Evolutionary conservation across 805 yeast species (phyloP).

Genomic region (Cyberlindnera amylophila): DNA sequence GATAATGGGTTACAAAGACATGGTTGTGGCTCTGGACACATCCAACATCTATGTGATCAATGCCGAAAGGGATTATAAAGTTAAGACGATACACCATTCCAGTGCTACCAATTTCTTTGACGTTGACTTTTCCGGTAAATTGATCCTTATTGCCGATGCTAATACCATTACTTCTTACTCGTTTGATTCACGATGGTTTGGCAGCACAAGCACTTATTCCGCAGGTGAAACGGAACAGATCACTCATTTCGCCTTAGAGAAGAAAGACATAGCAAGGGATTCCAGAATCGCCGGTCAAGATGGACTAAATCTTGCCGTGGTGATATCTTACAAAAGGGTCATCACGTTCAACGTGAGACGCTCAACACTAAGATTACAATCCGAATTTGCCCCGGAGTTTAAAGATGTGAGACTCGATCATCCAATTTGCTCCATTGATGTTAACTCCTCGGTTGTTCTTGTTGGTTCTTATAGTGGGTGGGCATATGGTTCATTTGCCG

Average conservation of each 20-base stretch:
- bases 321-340: conserved; percentile 12
- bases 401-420: not conserved
- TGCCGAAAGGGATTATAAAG: not conserved
- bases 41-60: conserved; percentile 8
- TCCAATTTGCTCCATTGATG: conserved; percentile 19
- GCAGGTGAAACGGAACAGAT: conserved; percentile 11
- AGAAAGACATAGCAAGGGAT: conserved; percentile 7
- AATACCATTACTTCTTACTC: conserved; percentile 10
- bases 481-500: conserved; percentile 8
- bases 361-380: conserved; percentile 1
- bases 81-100: conserved; percentile 6
- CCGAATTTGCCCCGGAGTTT: conserved; percentile 4
- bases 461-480: conserved; percentile 25
- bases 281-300: conserved; percentile 25
- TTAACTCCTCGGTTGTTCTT: conserved; percentile 22
- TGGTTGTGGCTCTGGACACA: conserved; percentile 11
- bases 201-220: conserved; percentile 5
- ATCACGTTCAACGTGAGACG: conserved; percentile 18
- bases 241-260: conserved; percentile 17
- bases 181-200: conserved; percentile 14
- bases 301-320: conserved; percentile 25
- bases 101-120: conserved; percentile 13
- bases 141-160: conserved; percentile 12
- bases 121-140: conserved; percentile 24
- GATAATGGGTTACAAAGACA: conserved; percentile 12